These are phyloP conservation scores for Quercus phellos DNA, from an alignment of 331 rosid genomes.

Conservation along the genomic window DNA sequence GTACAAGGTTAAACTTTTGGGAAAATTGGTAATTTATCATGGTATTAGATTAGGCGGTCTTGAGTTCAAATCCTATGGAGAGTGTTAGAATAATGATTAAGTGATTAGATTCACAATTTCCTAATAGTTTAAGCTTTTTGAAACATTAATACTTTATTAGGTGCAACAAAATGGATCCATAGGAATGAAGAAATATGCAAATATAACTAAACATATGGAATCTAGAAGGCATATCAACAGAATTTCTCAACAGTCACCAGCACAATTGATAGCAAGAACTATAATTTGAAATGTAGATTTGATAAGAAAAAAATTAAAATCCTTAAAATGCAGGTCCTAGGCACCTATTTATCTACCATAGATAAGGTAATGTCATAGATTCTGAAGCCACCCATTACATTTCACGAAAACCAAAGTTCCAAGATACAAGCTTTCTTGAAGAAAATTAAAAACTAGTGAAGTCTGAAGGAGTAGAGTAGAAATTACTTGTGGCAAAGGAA, in stretches of 20 bases:
- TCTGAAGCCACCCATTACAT: not conserved
- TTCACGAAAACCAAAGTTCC: not conserved
- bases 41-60: no score
- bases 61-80: no score
- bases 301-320: not conserved
- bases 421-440: not conserved
- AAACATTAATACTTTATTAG: not conserved
- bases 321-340: not conserved
- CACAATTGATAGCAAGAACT: not conserved
- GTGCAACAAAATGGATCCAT: not conserved
- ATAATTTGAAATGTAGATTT: not conserved
- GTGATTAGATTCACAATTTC: no score
- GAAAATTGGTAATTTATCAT: no score
- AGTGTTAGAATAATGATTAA: no score
- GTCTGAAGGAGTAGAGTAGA: not conserved
- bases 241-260: not conserved
- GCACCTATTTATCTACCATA: not conserved
- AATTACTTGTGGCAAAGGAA: conserved; percentile 54
- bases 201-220: not conserved
- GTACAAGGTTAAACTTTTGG: no score
- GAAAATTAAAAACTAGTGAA: not conserved
- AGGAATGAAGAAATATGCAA: not conserved
- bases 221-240: not conserved
- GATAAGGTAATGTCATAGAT: not conserved
- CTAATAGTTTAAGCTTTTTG: no score